These are phyloP conservation scores for Phoenix roebelenii DNA, from an alignment of 176 grass and related monocot species.

Conservation along the genomic window DNA sequence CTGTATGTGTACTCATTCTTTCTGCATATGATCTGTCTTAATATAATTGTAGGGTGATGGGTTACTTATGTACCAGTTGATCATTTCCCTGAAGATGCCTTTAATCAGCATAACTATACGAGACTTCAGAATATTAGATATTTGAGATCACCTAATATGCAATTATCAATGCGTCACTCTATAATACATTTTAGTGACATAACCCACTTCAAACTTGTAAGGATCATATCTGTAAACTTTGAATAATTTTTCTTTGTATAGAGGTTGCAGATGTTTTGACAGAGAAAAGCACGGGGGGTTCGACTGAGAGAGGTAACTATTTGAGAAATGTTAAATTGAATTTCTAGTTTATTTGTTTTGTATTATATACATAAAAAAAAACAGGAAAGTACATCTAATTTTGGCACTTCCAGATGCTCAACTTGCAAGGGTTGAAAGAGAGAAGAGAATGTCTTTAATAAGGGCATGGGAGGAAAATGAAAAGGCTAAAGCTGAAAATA, in stretches of 20 bases:
- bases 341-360: not conserved
- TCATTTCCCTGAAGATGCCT: too few relatives aligned
- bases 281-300: conserved; percentile 48
- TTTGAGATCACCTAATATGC: too few relatives aligned
- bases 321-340: conserved; percentile 4
- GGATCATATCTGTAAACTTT: too few relatives aligned
- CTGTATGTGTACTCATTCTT: too few relatives aligned
- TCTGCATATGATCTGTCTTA: too few relatives aligned
- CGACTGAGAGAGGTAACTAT: conserved; percentile 67
- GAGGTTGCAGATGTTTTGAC: conserved; percentile 37
- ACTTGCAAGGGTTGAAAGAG: conserved; percentile 29
- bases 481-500: conserved; percentile 63
- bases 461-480: conserved; percentile 70
- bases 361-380: conserved; percentile 8
- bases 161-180: too few relatives aligned
- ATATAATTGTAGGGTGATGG: too few relatives aligned
- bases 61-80: too few relatives aligned
- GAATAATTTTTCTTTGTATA: conserved; percentile 20
- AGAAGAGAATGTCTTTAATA: conserved; percentile 46
- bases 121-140: too few relatives aligned
- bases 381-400: not conserved
- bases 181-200: too few relatives aligned
- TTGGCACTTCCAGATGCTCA: conserved; percentile 14
- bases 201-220: too few relatives aligned
- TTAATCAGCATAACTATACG: too few relatives aligned